Evolutionary conservation across 2,329 filamentous ascomycete genomes (phyloP).

Genomic region (Colletotrichum sp.): DNA sequence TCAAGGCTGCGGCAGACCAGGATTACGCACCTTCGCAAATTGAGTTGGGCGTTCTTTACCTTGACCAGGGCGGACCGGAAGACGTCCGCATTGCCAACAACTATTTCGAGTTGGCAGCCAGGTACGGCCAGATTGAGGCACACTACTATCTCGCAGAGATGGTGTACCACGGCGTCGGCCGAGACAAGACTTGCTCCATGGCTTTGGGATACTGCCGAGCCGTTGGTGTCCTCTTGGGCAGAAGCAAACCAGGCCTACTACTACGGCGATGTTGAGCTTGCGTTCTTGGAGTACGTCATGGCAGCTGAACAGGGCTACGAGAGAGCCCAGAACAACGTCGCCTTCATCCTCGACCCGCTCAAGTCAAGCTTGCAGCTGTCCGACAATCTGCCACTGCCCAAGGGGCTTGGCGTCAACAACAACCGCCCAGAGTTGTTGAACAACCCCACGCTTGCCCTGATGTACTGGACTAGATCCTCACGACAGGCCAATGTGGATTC

Average conservation of each 20-base stretch:
- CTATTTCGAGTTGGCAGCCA: constrained; percentile 86
- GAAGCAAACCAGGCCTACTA: constrained; percentile 87
- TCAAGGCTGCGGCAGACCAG: constrained; percentile 81
- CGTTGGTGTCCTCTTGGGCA: constrained; percentile 76
- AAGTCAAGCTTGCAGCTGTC: constrained; percentile 65
- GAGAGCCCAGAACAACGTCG: constrained; percentile 86
- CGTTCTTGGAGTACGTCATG: constrained; percentile 82
- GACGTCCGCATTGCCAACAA: constrained; percentile 80
- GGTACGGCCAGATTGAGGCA: constrained; percentile 85
- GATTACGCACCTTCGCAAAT: constrained; percentile 83
- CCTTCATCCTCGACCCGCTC: constrained; percentile 80
- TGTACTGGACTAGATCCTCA: constrained; percentile 95
- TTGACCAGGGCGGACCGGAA: constrained; percentile 76
- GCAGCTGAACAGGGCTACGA: constrained; percentile 94
- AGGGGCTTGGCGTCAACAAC: constrained; percentile 18
- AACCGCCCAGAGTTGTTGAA: constrained; percentile 44
- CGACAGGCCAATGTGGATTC: constrained; percentile 93
- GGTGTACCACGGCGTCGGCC: constrained; percentile 78
- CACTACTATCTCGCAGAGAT: constrained; percentile 93
- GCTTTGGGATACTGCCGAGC: constrained; percentile 81
- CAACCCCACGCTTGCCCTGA: constrained; percentile 71
- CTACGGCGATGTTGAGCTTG: constrained; percentile 77
- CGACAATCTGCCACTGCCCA: constrained; percentile 7
- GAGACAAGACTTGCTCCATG: constrained; percentile 78
- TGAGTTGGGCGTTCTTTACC: constrained; percentile 80